Base-by-base conservation (phyloP, 2,329 filamentous ascomycete species). In the Trichoderma citrinoviride region DNA sequence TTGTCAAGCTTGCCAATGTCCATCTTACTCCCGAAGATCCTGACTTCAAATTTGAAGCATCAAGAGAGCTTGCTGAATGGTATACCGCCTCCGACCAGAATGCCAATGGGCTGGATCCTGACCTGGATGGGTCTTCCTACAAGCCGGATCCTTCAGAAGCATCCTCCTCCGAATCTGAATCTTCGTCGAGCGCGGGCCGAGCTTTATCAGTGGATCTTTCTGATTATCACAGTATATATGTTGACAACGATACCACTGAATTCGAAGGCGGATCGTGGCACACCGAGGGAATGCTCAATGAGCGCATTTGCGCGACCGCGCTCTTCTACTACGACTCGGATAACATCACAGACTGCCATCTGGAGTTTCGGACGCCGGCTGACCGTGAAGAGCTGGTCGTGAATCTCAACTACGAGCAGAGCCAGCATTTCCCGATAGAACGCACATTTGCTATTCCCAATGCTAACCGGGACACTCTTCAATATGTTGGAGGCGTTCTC, bases 1-100 rank as follows among this genome's bases (percentile, higher is more conserved):
- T 90, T 62, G 81, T 88, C 61, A 89, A 89, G 72, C 75, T 90
- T 12, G 81, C 85, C 15, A 86, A 83, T 54, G 85, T 90, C 50
- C 80, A 87, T 29, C 78, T 90, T 0, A 85, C 81, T 0, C 87
- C 87, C 0, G 82, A 85, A 19, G 81, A 85, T 2, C 83, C 87
- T 0, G 70, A 71, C 0, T 62, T 49, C 8, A 40, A 27, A 41
- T 60, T 60, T 10, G 56, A 60, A 21, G 56, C 46, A 12, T 60
- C 56, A 3, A 19, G 27, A 49, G 56, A 60, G 19, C 56, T 60
- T 27, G 56, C 29, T 14, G 56, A 60, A 17, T 60, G 56, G 56
- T 60, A 60, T 27, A 60, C 46, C n/a, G 25, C 19, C 0, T 2
- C 44, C 23, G 21, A 37, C 17, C 12, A 37, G 10, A 19, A 49